Percentiles rank a stretch among this genome's conserved stretches.
Evolutionary conservation across 1,284 basidiomycete genomes (phyloP).

Genomic region (Naganishia albida): DNA sequence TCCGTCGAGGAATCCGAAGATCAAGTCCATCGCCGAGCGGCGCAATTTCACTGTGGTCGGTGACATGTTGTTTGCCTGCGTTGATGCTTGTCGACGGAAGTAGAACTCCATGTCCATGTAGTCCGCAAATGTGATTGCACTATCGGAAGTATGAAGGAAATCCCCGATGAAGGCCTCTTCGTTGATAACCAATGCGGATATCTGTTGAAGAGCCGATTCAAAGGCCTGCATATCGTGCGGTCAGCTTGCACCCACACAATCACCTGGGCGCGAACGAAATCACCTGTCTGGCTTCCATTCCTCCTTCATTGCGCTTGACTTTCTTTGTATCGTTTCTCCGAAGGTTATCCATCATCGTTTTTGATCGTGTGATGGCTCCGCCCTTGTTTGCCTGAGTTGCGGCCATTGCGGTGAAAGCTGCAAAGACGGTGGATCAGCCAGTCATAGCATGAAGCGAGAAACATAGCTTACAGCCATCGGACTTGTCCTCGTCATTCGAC

Average conservation of each 20-base stretch:
- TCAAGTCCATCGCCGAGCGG: conserved; percentile 84
- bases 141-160: conserved; percentile 87
- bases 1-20: conserved; percentile 86
- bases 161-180: conserved; percentile 89
- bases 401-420: conserved; percentile 43
- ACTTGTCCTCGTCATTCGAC: conserved; percentile 61
- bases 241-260: not conserved
- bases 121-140: conserved; percentile 88
- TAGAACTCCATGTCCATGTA: conserved; percentile 93
- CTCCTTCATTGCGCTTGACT: conserved; percentile 58
- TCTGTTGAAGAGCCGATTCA: conserved; percentile 69
- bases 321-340: conserved; percentile 51
- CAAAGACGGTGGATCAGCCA: not conserved
- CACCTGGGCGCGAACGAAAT: conserved; percentile 33
- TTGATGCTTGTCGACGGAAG: conserved; percentile 83
- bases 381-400: conserved; percentile 36
- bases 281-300: conserved; percentile 69
- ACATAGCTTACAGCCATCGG: conserved; percentile 41
- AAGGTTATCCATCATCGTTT: conserved; percentile 44
- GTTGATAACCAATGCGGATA: conserved; percentile 72
- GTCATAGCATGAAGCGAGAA: not conserved
- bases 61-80: conserved; percentile 62
- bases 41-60: conserved; percentile 75
- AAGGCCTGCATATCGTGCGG: conserved; percentile 63
- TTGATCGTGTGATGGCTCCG: conserved; percentile 45